A percentile compares a stretch with the other conserved stretches of the same genome.
phyloP scores from a whole-genome alignment of 306 rosid genomes.

The Cercis canadensis region DNA sequence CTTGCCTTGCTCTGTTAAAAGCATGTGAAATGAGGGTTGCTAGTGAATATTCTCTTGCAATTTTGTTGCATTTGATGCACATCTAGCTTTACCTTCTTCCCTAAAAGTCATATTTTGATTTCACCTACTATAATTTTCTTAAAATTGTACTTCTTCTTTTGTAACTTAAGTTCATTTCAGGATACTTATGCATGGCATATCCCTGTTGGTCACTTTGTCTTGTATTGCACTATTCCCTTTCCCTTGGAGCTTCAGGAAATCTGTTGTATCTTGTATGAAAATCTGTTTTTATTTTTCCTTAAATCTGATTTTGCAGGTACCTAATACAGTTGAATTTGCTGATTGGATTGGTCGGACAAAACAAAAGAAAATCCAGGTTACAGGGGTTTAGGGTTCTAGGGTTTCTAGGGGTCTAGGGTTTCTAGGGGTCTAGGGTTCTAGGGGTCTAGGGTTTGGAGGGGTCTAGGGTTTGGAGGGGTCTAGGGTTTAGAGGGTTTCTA shows the following conservation, averaged over 20 bases:
- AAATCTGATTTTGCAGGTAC: conserved; percentile 59
- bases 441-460: too few species aligned
- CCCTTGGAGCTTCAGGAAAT: conserved; percentile 29
- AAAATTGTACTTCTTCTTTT: background rate
- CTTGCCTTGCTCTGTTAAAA: conserved; percentile 1
- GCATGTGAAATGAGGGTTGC: conserved; percentile 14
- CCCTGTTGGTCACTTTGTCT: conserved; percentile 9
- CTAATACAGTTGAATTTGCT: conserved; percentile 92
- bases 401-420: too few species aligned
- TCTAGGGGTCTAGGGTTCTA: too few species aligned
- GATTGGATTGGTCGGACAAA: conserved; percentile 98
- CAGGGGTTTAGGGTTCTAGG: too few species aligned
- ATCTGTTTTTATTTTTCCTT: background rate
- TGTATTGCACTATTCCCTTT: conserved; percentile 24
- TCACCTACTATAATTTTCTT: conserved; percentile 6
- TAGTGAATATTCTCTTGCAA: too few species aligned
- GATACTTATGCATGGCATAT: conserved; percentile 27
- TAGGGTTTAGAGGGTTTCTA: too few species aligned
- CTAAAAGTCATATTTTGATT: conserved; percentile 6
- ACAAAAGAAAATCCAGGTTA: conserved; percentile 87
- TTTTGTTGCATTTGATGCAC: conserved; percentile 17
- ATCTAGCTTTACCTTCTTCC: conserved; percentile 4
- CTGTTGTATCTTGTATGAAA: background rate
- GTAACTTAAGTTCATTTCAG: conserved; percentile 18
- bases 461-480: too few species aligned